Evolutionary conservation across 257 asterid species (phyloP).

Genomic region (Scutellaria minor): DNA sequence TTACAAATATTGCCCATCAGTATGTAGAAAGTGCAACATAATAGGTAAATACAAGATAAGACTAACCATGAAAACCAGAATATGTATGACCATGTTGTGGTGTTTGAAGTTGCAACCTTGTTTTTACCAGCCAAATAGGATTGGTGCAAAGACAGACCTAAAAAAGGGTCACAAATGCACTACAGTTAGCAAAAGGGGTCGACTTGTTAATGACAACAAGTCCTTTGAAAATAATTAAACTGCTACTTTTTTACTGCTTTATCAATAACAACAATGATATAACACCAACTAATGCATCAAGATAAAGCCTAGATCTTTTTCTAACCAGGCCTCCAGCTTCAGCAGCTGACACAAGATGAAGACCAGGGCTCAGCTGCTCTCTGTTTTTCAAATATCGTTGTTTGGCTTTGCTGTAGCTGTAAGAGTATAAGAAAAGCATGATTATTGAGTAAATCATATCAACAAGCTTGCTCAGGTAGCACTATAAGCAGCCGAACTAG

Average conservation of each 20-base stretch:
- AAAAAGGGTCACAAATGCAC: conserved; percentile 31
- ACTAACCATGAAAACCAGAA: conserved; percentile 88
- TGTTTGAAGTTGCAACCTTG: conserved; percentile 97
- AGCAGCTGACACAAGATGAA: conserved; percentile 97
- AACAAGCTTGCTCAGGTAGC: conserved; percentile 2
- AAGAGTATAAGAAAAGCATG: conserved; percentile 20
- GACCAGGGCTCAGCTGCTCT: conserved; percentile 73
- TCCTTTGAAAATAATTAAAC: conserved; percentile 15
- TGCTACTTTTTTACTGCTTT: neutral
- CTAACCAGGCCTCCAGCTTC: conserved; percentile 95
- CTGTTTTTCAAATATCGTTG: conserved; percentile 74
- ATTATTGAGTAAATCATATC: conserved; percentile 22
- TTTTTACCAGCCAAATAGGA: conserved; percentile 97
- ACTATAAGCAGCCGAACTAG: conserved; percentile 18
- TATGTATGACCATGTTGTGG: conserved; percentile 75
- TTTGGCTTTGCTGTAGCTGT: conserved; percentile 91
- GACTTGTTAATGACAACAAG: neutral
- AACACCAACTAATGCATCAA: neutral
- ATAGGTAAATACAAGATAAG: conserved; percentile 32
- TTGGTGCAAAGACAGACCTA: conserved; percentile 86
- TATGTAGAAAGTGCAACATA: conserved; percentile 22
- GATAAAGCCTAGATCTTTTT: neutral
- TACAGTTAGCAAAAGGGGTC: conserved; percentile 25
- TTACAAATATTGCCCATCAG: neutral
- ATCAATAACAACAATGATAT: conserved; percentile 2